These are phyloP conservation scores for Phaeosphaeriaceae sp. DNA, from an alignment of 2,329 filamentous ascomycete species.

Conservation along the genomic window DNA sequence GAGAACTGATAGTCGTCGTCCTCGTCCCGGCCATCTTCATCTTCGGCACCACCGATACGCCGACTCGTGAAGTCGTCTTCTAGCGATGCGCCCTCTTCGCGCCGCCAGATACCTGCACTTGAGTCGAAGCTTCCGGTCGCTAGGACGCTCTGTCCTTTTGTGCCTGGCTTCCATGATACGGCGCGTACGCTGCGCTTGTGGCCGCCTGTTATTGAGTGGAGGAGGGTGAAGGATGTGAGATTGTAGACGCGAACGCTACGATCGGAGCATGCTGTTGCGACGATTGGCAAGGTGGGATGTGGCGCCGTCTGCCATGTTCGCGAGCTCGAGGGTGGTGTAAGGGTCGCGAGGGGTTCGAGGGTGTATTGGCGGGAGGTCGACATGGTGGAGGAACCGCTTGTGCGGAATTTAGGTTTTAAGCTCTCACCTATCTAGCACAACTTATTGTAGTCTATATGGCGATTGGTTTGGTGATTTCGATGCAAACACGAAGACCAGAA, in stretches of 20 bases:
- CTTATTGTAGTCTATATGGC: not conserved
- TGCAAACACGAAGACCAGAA: not conserved
- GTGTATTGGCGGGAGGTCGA: slow-evolving; percentile 18
- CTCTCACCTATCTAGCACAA: not conserved
- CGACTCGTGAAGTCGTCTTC: slow-evolving; percentile 34
- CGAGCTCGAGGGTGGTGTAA: slow-evolving; percentile 59
- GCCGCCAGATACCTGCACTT: slow-evolving; percentile 72
- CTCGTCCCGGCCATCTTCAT: slow-evolving; percentile 55
- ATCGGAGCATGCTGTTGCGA: slow-evolving; percentile 86
- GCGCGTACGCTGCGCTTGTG: slow-evolving; percentile 90
- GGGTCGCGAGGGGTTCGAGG: slow-evolving; percentile 57
- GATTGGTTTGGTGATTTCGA: not conserved
- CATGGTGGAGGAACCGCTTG: slow-evolving; percentile 22
- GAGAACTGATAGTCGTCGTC: slow-evolving; percentile 90
- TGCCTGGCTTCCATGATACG: slow-evolving; percentile 83
- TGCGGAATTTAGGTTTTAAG: not conserved
- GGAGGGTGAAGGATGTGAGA: slow-evolving; percentile 77
- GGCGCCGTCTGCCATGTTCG: slow-evolving; percentile 87
- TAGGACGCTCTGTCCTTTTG: slow-evolving; percentile 69
- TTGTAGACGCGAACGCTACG: slow-evolving; percentile 92
- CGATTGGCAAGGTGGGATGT: slow-evolving; percentile 84
- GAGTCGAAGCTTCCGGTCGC: slow-evolving; percentile 95
- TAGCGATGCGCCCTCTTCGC: slow-evolving; percentile 70
- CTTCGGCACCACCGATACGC: slow-evolving; percentile 33
- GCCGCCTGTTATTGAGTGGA: slow-evolving; percentile 82